Conservation (phyloP, 129 eudicot species). For the Flaveria sonorensis region DNA sequence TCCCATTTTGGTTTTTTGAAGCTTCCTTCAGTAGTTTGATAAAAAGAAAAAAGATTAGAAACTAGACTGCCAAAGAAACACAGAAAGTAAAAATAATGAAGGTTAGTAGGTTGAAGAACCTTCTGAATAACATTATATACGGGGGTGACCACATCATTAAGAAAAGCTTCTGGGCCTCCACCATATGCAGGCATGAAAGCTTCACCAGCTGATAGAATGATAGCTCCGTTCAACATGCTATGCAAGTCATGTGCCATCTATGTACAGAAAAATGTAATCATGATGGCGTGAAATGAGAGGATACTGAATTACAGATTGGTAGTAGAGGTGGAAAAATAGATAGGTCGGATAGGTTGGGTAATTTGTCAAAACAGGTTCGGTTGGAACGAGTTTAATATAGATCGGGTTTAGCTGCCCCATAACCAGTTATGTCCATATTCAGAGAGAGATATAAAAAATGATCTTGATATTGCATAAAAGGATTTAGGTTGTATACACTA, state of each 20-base stretch:
- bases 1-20: slow-evolving; percentile 76
- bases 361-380: background rate
- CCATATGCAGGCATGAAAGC: slow-evolving; percentile 79
- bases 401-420: slow-evolving; percentile 5
- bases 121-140: slow-evolving; percentile 68
- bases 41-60: slow-evolving; percentile 32
- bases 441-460: too few species aligned
- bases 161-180: slow-evolving; percentile 69
- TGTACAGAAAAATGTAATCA: slow-evolving; percentile 12
- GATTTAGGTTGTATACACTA: background rate
- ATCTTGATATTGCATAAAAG: too few species aligned
- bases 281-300: background rate
- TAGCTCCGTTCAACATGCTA: slow-evolving; percentile 78
- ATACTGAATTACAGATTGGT: background rate
- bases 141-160: slow-evolving; percentile 65
- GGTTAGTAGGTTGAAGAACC: slow-evolving; percentile 44
- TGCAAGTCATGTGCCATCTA: slow-evolving; percentile 96
- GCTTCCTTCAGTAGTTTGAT: slow-evolving; percentile 78
- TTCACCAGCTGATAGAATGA: slow-evolving; percentile 66
- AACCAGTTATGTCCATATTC: too few species aligned
- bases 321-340: background rate
- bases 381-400: background rate
- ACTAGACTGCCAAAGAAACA: slow-evolving; percentile 8
- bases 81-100: background rate
- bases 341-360: background rate